These are phyloP conservation scores for Clausena lansium DNA, from an alignment of 345 rosid genomes.

Conservation along the genomic window DNA sequence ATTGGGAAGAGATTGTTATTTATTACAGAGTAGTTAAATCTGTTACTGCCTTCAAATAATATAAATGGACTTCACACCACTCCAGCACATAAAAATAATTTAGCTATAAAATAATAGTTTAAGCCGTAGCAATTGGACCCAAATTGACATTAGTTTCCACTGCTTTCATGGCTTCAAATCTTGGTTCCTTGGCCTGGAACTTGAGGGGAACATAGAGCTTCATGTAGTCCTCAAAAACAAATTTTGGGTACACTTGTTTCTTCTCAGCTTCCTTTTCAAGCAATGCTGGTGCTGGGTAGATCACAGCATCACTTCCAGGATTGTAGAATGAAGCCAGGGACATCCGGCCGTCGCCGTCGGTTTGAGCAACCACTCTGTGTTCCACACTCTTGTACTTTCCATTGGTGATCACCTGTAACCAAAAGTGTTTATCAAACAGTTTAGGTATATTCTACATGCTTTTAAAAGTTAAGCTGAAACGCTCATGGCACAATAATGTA, in stretches of 20 bases:
- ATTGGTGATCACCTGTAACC: constrained; percentile 71
- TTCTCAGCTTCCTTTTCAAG: constrained; percentile 50
- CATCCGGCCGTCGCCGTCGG: constrained; percentile 68
- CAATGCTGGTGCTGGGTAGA: constrained; percentile 73
- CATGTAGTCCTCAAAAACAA: constrained; percentile 92
- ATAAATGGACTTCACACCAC: neutral
- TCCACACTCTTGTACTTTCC: constrained; percentile 90
- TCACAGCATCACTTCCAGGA: constrained; percentile 84
- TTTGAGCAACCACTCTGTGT: constrained; percentile 83
- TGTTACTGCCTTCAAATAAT: neutral
- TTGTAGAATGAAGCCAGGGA: constrained; percentile 93
- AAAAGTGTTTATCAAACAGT: no score
- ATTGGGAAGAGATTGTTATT: neutral
- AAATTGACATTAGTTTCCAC: constrained; percentile 19
- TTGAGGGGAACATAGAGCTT: constrained; percentile 67
- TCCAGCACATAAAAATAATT: neutral
- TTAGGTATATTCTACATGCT: no score
- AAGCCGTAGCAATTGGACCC: constrained; percentile 47
- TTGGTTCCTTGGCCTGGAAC: constrained; percentile 89
- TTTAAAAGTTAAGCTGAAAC: no score
- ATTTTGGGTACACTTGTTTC: constrained; percentile 59
- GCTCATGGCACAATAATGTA: no score
- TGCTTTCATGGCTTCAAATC: constrained; percentile 91
- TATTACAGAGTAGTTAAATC: neutral
- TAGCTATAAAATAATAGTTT: neutral